phyloP scores from a whole-genome alignment of 768 basidiomycete genomes.

The Krasilnikovozyma curviuscula region DNA sequence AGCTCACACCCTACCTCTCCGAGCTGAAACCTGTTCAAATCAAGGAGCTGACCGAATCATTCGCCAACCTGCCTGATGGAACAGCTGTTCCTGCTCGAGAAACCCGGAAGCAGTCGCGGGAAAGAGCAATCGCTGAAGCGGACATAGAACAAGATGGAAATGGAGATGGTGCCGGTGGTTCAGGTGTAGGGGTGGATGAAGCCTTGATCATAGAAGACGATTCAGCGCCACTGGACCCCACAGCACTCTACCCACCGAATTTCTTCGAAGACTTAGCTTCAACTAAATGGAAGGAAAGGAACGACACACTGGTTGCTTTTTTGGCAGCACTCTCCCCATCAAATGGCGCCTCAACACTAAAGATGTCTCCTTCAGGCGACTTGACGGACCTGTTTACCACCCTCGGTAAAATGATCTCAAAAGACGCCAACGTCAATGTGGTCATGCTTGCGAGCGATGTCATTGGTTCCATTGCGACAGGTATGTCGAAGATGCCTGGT shows the following conservation, averaged over 20 bases:
- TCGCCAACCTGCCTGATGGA: slow-evolving; percentile 67
- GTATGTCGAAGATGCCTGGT: slow-evolving; percentile 47
- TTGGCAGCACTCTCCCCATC: slow-evolving; percentile 47
- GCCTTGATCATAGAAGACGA: slow-evolving; percentile 33
- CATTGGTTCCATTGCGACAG: slow-evolving; percentile 68
- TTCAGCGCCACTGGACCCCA: slow-evolving; percentile 46
- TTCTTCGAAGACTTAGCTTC: slow-evolving; percentile 60
- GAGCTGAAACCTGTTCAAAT: slow-evolving; percentile 95
- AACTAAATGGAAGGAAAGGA: slow-evolving; percentile 97
- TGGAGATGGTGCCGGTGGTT: slow-evolving; percentile 30
- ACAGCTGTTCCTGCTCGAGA: slow-evolving; percentile 54
- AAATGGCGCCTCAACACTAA: too few relatives aligned
- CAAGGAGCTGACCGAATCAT: slow-evolving; percentile 81
- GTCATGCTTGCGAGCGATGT: slow-evolving; percentile 73
- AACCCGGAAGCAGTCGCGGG: slow-evolving; percentile 57
- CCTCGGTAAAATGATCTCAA: slow-evolving; percentile 58
- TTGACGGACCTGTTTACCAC: slow-evolving; percentile 56
- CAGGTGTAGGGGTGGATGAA: slow-evolving; percentile 26
- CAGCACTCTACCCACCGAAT: slow-evolving; percentile 50
- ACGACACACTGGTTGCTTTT: slow-evolving; percentile 61
- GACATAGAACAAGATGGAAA: slow-evolving; percentile 12
- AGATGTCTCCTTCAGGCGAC: slow-evolving; percentile 48
- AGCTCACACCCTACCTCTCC: slow-evolving; percentile 61
- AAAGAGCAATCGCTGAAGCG: slow-evolving; percentile 28
- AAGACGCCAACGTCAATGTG: slow-evolving; percentile 87